Evolutionary conservation across 2,329 filamentous ascomycete genomes (phyloP).

Genomic region (Fusarium dimerum): DNA sequence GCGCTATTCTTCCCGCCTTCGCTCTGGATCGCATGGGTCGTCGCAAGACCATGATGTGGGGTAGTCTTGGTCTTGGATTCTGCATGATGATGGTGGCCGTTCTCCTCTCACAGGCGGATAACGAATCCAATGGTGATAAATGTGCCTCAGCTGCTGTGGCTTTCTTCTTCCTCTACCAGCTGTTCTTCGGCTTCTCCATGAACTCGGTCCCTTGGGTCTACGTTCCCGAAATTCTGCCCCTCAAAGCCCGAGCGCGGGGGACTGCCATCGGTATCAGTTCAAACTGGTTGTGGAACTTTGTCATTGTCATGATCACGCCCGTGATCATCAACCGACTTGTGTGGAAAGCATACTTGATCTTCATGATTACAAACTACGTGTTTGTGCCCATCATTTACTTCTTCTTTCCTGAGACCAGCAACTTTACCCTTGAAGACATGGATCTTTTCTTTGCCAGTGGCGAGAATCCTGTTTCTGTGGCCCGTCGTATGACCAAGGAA

Average conservation of each 20-base stretch:
- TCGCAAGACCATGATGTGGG: conserved; percentile 46
- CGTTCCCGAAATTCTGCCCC: conserved; percentile 16
- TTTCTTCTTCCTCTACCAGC: conserved; percentile 17
- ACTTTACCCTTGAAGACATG: conserved; percentile 6
- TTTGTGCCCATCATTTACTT: conserved; percentile 3
- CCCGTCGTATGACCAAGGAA: conserved; percentile 6
- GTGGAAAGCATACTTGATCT: conserved; percentile 12
- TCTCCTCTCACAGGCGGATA: conserved; percentile 16
- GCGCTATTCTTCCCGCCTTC: conserved; percentile 36
- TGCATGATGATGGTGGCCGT: conserved; percentile 26
- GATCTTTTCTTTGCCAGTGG: conserved; percentile 11
- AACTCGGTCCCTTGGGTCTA: conserved; percentile 20
- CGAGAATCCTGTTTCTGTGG: conserved; percentile 6
- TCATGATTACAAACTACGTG: conserved; percentile 6
- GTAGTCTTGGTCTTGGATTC: conserved; percentile 30
- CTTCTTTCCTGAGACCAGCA: conserved; percentile 6
- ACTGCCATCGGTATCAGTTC: conserved; percentile 12
- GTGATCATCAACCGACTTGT: conserved; percentile 8
- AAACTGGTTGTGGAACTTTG: conserved; percentile 13
- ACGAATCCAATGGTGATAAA: conserved; percentile 7
- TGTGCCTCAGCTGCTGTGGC: conserved; percentile 16
- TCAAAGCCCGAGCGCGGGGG: conserved; percentile 14
- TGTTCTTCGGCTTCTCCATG: conserved; percentile 17
- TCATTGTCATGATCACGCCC: background rate
- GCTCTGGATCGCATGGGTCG: conserved; percentile 40